A percentile compares a stretch with the other conserved stretches of the same genome.
Conservation (phyloP, 2,329 filamentous ascomycete genomes). For the Xylaria sp. region DNA sequence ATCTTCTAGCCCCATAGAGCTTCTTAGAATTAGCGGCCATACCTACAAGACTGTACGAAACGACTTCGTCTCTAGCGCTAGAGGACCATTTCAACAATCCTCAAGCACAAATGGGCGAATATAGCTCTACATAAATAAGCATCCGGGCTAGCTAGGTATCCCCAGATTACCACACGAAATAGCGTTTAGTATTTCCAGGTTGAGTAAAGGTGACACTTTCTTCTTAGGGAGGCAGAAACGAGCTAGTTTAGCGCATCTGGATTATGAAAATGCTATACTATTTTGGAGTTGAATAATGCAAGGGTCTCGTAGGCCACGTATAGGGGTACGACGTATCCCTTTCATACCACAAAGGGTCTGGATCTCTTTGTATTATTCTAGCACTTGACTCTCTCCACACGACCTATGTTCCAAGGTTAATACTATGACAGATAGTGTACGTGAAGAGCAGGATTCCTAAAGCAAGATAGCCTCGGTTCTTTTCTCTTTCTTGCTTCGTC, state of each 20-base stretch:
- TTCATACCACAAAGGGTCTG: too few species aligned
- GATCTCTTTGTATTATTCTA: too few species aligned
- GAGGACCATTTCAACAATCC: background rate
- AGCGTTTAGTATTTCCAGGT: constrained; percentile 6
- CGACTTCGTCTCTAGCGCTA: too few species aligned
- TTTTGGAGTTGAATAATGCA: background rate
- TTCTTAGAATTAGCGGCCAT: background rate
- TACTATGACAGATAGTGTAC: background rate
- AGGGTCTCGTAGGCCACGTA: too few species aligned
- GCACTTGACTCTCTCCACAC: too few species aligned
- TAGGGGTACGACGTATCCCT: too few species aligned
- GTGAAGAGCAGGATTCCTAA: background rate
- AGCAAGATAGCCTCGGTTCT: background rate
- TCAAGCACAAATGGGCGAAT: background rate
- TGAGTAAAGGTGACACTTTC: background rate
- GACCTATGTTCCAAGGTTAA: too few species aligned
- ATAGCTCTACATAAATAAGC: background rate
- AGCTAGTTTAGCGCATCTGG: background rate
- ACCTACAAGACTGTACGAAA: background rate
- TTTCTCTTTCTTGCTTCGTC: background rate
- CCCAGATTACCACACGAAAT: background rate
- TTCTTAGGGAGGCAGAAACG: background rate
- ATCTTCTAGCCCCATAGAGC: background rate
- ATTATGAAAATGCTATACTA: background rate
- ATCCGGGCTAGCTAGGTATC: background rate